Conservation (phyloP, 495 filamentous ascomycete species). For the Aspergillus diversus region DNA sequence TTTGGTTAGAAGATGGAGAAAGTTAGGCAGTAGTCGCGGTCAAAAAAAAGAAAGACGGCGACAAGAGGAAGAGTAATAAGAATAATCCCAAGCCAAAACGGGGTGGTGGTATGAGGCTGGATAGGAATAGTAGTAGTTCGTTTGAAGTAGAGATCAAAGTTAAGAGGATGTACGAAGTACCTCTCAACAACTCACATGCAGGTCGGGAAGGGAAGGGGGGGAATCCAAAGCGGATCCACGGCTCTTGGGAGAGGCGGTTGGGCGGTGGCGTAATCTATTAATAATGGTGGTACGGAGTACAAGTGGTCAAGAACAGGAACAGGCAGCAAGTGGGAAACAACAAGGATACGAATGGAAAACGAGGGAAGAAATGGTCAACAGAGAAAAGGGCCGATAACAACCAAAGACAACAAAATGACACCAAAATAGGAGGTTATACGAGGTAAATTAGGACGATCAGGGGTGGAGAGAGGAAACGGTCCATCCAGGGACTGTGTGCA, state of each 20-base stretch:
- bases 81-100: slow-evolving; percentile 1
- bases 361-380: not conserved
- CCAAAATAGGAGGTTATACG: not conserved
- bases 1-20: not conserved
- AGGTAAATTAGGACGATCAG: not conserved
- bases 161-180: slow-evolving; percentile 10
- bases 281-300: slow-evolving; percentile 19
- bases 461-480: slow-evolving; percentile 2
- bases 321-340: slow-evolving; percentile 13
- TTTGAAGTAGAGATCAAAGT: slow-evolving; percentile 2
- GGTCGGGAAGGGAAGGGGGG: slow-evolving; percentile 15
- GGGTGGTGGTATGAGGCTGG: not conserved
- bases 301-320: slow-evolving; percentile 15
- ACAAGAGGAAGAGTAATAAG: not conserved
- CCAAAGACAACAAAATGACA: not conserved
- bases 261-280: slow-evolving; percentile 30
- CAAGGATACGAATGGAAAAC: not conserved
- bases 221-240: slow-evolving; percentile 21
- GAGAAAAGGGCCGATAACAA: not conserved
- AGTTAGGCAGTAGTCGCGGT: slow-evolving; percentile 4
- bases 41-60: not conserved
- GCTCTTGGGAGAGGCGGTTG: slow-evolving; percentile 18
- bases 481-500: slow-evolving; percentile 17
- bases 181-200: slow-evolving; percentile 24
- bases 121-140: slow-evolving; percentile 4